Base-by-base conservation (phyloP, 192 early-diverging fungal species). In the Lobosporangium transversale region DNA sequence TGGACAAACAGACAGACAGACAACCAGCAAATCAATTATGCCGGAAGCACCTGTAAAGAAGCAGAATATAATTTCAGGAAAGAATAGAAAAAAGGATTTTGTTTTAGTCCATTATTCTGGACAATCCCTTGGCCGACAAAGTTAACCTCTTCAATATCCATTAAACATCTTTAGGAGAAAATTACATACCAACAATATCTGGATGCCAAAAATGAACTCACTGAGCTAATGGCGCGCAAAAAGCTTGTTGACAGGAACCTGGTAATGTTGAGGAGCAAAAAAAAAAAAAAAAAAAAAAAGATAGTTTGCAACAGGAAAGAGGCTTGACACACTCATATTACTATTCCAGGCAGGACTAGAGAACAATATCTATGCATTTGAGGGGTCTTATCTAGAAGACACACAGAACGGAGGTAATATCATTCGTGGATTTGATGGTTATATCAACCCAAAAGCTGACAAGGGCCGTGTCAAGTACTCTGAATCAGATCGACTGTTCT, bases 341-440 rank as follows among this genome's bases (percentile, higher is more conserved):
- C n/a, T n/a, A n/a, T n/a, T n/a, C n/a, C 53, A 90, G 89, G 82
- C 80, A 35, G 90, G 86, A 30, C 80, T 95, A 0, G 95, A 97
- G 66, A 81, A 86, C 18, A 84, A 86, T 23, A 95, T 97, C 37
- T 97, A 93, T 79, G 81, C 86, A 23, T 93, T 93, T 76, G 95
- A 97, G 70, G 91, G 91, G 1, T 91, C 92, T 10, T 97, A 97
- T 68, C 82, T 97, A 31, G 95, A 97, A 79, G 93, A 92, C 54
- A 95, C 94, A 0, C 88, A 86, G 5, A 84, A 87, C 6, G 87
- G 90, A 23, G 95, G 95, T 30, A 97, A 97, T 66, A 90, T 97
- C 58, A 90, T 96, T 42, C 82, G 88, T 36, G 95, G 95, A 1
- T 97, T 95, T 58, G 94, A 95, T 12, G 93, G 91, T 1, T 97